Evolutionary conservation across 2,329 filamentous ascomycete species (phyloP).

Genomic region (Fusarium clavum): DNA sequence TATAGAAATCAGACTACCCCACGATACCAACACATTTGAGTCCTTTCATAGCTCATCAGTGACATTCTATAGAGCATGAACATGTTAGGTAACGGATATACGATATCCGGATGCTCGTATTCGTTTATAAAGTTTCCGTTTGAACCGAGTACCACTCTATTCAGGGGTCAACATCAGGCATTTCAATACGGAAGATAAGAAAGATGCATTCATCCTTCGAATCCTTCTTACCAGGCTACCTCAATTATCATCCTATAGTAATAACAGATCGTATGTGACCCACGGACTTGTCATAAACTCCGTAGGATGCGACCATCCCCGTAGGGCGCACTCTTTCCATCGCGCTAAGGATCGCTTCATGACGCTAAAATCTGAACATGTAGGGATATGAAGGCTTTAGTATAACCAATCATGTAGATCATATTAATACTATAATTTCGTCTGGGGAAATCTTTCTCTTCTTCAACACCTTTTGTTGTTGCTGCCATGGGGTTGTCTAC

Average conservation of each 20-base stretch:
- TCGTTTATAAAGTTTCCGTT: not conserved
- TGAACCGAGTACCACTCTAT: not conserved
- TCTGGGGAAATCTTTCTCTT: not conserved
- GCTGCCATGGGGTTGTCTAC: not conserved
- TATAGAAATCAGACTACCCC: not conserved
- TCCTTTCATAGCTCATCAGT: not conserved
- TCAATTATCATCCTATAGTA: too few relatives aligned
- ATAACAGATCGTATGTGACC: too few relatives aligned
- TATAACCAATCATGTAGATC: slow-evolving; percentile 9
- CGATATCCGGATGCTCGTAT: not conserved
- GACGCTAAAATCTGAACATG: slow-evolving; percentile 12
- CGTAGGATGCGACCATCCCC: not conserved
- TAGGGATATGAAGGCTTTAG: not conserved
- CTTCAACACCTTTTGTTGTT: not conserved
- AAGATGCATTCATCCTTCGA: too few relatives aligned
- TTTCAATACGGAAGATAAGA: not conserved
- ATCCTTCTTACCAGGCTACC: not conserved
- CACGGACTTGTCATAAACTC: not conserved
- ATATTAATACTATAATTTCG: not conserved
- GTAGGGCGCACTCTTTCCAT: not conserved
- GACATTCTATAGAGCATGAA: not conserved
- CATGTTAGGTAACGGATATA: not conserved
- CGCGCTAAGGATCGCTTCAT: not conserved
- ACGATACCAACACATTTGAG: too few relatives aligned
- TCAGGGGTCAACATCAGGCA: too few relatives aligned